A percentile compares a stretch with the other conserved stretches of the same genome.
Conservation (phyloP, 148 eudicot species). For the Fagopyrum esculentum region DNA sequence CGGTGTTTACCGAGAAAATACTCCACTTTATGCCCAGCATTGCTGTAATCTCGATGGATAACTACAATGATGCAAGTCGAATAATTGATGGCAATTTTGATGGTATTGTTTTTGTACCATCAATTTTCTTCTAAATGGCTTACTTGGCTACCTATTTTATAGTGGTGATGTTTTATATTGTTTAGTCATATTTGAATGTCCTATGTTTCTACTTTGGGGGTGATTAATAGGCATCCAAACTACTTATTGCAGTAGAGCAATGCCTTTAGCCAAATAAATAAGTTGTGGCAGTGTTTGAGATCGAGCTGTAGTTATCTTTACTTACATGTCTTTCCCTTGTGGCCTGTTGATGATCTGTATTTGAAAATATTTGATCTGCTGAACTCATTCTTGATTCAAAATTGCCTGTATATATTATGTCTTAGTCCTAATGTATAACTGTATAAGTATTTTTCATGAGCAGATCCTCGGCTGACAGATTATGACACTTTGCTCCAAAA, state of each 20-base stretch:
- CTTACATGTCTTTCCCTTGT: neutral
- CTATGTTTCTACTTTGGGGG: neutral
- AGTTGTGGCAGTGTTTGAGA: neutral
- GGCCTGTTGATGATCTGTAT: neutral
- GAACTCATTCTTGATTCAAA: neutral
- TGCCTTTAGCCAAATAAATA: neutral
- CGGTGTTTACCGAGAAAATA: slow-evolving; percentile 80
- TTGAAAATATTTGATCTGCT: neutral
- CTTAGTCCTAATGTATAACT: neutral
- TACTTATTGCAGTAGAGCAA: neutral
- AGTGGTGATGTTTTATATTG: neutral
- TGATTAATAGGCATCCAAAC: neutral
- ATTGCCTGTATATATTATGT: neutral
- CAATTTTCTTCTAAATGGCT: neutral
- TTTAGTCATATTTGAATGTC: neutral
- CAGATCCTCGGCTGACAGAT: slow-evolving; percentile 96
- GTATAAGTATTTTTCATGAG: slow-evolving; percentile 9
- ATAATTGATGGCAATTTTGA: slow-evolving; percentile 85
- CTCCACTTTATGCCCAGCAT: slow-evolving; percentile 80
- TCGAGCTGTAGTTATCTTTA: neutral
- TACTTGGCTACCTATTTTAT: neutral
- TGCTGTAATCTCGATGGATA: slow-evolving; percentile 91
- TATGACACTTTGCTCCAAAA: slow-evolving; percentile 83
- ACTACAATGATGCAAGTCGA: slow-evolving; percentile 86
- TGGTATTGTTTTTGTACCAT: slow-evolving; percentile 34